These are phyloP conservation scores for Blastobotrys proliferans DNA, from an alignment of 1,139 yeast genomes.

Conservation along the genomic window DNA sequence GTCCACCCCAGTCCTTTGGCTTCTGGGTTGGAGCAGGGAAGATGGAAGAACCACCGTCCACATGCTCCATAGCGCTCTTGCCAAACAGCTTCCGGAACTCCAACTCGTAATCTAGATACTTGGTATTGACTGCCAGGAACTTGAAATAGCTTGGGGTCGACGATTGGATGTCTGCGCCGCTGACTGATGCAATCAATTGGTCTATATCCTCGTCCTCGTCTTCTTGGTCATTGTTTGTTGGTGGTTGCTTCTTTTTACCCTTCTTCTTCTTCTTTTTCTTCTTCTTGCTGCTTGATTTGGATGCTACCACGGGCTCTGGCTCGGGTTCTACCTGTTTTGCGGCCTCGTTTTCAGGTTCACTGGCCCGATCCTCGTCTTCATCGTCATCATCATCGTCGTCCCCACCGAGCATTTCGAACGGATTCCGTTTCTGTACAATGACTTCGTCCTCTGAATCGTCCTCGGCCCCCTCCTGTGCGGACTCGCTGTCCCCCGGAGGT, in stretches of 20 bases:
- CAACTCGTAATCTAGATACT: constrained; percentile 71
- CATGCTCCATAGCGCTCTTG: constrained; percentile 44
- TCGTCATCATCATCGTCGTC: constrained; percentile 39
- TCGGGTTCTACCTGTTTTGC: constrained; percentile 23
- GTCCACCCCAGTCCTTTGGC: constrained; percentile 79
- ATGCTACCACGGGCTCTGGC: constrained; percentile 16
- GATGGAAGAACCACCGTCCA: constrained; percentile 8
- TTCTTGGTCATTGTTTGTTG: constrained; percentile 20
- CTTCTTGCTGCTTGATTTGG: constrained; percentile 14
- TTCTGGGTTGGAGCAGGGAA: constrained; percentile 41
- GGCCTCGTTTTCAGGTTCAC: constrained; percentile 19
- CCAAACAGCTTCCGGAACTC: constrained; percentile 71
- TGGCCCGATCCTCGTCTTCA: constrained; percentile 30
- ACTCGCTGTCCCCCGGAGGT: constrained; percentile 2
- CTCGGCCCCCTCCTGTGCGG: background rate
- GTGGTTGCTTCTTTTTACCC: constrained; percentile 24
- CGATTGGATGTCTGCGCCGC: constrained; percentile 21
- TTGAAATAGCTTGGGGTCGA: constrained; percentile 24
- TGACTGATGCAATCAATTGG: constrained; percentile 15
- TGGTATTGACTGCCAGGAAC: constrained; percentile 33
- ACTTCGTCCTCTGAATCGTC: constrained; percentile 10
- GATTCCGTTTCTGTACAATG: constrained; percentile 36
- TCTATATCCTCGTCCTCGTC: constrained; percentile 18
- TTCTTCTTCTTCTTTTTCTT: constrained; percentile 14
- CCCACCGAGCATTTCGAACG: constrained; percentile 50